Conservation (phyloP, 306 rosid species). For the Vigna nakashimae region DNA sequence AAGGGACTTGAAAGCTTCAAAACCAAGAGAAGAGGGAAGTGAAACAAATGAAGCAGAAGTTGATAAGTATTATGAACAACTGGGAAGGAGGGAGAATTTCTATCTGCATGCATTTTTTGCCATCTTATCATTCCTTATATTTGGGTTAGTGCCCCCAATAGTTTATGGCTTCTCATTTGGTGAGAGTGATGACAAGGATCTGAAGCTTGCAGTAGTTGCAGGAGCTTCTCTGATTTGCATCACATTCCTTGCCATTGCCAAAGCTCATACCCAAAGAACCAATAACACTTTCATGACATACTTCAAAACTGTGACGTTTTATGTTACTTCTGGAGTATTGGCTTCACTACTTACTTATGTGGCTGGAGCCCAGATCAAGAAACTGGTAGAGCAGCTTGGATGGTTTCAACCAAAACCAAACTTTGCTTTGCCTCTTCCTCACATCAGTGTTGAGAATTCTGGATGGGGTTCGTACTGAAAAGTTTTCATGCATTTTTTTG, state of each 20-base stretch:
- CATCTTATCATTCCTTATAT: slow-evolving; percentile 61
- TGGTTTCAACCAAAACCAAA: slow-evolving; percentile 54
- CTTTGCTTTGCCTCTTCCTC: slow-evolving; percentile 38
- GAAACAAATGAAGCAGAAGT: slow-evolving; percentile 23
- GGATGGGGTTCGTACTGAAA: slow-evolving; percentile 51
- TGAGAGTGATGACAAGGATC: slow-evolving; percentile 57
- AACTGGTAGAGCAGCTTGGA: slow-evolving; percentile 56
- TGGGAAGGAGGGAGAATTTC: slow-evolving; percentile 61
- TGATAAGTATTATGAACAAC: slow-evolving; percentile 49
- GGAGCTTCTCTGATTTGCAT: slow-evolving; percentile 66
- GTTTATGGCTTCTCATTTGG: slow-evolving; percentile 68
- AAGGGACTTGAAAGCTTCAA: slow-evolving; percentile 56
- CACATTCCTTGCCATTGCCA: slow-evolving; percentile 61
- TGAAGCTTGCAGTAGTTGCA: slow-evolving; percentile 74
- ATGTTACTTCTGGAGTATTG: slow-evolving; percentile 50
- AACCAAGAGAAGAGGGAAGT: slow-evolving; percentile 38
- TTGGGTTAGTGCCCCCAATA: slow-evolving; percentile 68
- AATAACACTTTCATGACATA: slow-evolving; percentile 39
- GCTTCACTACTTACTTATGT: slow-evolving; percentile 61
- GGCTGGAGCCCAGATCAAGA: slow-evolving; percentile 55
- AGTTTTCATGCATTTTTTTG: too few species aligned
- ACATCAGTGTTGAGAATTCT: slow-evolving; percentile 33
- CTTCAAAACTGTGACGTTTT: slow-evolving; percentile 46
- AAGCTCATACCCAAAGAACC: slow-evolving; percentile 54
- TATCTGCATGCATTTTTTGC: slow-evolving; percentile 59